Conservation (phyloP, 345 rosid genomes). For the Brassica rapa region DNA sequence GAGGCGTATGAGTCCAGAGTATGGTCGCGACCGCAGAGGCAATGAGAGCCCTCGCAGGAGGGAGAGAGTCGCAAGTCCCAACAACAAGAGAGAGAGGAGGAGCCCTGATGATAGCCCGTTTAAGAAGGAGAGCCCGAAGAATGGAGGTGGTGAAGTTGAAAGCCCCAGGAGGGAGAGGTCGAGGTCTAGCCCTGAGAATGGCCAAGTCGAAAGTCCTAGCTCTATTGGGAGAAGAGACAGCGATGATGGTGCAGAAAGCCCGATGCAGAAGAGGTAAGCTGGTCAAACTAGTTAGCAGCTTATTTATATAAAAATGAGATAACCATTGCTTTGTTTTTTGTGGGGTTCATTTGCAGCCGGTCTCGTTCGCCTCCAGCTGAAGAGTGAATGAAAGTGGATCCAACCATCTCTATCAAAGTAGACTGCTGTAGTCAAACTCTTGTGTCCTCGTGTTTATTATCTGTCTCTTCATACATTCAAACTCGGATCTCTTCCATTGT, state of each 20-base stretch:
- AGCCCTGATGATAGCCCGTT: slow-evolving; percentile 54
- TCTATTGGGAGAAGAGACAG: slow-evolving; percentile 37
- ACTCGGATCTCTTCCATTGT: slow-evolving; percentile 15
- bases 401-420: slow-evolving; percentile 11
- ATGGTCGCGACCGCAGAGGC: slow-evolving; percentile 48
- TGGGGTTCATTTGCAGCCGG: slow-evolving; percentile 6
- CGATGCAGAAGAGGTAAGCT: slow-evolving; percentile 24
- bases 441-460: neutral
- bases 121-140: slow-evolving; percentile 43
- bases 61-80: slow-evolving; percentile 54
- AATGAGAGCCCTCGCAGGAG: slow-evolving; percentile 64
- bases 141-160: slow-evolving; percentile 46
- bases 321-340: neutral
- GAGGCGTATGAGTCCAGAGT: slow-evolving; percentile 61
- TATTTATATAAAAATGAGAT: neutral
- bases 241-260: slow-evolving; percentile 41
- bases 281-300: slow-evolving; percentile 43
- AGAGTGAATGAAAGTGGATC: slow-evolving; percentile 18
- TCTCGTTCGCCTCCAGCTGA: slow-evolving; percentile 38
- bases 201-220: slow-evolving; percentile 66
- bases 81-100: slow-evolving; percentile 42
- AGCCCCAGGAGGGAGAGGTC: slow-evolving; percentile 40
- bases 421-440: slow-evolving; percentile 21
- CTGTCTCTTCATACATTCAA: neutral
- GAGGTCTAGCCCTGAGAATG: slow-evolving; percentile 51